Evolutionary conservation across 2,329 filamentous ascomycete genomes (phyloP).

Genomic region (Penicillium sp.): DNA sequence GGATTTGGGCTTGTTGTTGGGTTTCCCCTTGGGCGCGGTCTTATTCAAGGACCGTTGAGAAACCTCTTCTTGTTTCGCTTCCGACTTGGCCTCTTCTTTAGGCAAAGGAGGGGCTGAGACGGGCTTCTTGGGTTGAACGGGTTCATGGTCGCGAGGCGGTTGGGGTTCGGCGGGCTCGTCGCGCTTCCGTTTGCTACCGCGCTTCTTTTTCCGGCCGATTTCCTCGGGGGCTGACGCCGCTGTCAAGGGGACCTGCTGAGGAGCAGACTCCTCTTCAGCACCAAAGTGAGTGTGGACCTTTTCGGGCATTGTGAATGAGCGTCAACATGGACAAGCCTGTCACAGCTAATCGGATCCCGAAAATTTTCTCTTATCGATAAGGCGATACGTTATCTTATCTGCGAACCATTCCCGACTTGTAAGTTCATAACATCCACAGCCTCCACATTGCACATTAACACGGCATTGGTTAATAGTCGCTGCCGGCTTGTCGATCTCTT

Average conservation of each 20-base stretch:
- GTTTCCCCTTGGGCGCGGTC: conserved; percentile 5
- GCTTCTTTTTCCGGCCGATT: conserved; percentile 23
- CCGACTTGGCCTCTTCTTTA: background rate
- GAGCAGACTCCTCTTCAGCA: conserved; percentile 28
- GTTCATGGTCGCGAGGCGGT: conserved; percentile 8
- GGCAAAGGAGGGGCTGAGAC: background rate
- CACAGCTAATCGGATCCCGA: conserved; percentile 1
- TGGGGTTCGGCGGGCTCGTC: conserved; percentile 21
- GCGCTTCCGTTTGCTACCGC: conserved; percentile 35
- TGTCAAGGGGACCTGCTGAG: conserved; percentile 13
- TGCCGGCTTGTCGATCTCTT: background rate
- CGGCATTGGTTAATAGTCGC: background rate
- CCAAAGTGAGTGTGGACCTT: conserved; percentile 42
- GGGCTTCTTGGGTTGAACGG: background rate
- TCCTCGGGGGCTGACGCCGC: conserved; percentile 6
- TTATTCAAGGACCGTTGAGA: background rate
- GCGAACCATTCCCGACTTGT: background rate
- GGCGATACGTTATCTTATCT: conserved; percentile 10
- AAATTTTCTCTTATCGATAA: conserved; percentile 20
- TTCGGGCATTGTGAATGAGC: conserved; percentile 41
- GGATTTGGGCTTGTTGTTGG: conserved; percentile 17
- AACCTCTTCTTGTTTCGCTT: background rate
- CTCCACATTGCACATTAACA: background rate
- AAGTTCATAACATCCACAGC: background rate
- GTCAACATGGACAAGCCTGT: background rate